Base-by-base conservation (phyloP, 1,284 basidiomycete species). In the Melampsora medusae region DNA sequence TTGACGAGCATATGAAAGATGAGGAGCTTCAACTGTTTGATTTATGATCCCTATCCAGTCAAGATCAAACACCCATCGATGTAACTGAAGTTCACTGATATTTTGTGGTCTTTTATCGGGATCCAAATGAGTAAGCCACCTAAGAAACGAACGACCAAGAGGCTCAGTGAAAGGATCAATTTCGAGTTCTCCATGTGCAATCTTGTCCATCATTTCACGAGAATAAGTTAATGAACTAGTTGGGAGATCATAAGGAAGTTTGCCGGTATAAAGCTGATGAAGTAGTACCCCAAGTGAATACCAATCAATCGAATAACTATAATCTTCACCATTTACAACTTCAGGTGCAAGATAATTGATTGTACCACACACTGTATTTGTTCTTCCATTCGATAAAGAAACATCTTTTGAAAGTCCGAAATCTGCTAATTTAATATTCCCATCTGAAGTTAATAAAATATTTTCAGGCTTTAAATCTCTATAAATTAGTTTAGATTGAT, bases 271-370 rank as follows among this genome's bases (percentile, higher is more conserved):
- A 59, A 59, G 53, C 25, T 59, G 53, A 22, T 59, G 53, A 59
- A 59, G 9, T 6, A 59, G 17, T 14, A 59, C 28, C 6, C 53
- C 53, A 22, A 59, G 53, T 14, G 80, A 80, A 79, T 79, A 81
- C 64, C 81, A 79, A 67, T 81, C 81, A 19, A 77, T 77, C 56
- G 80, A 80, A 67, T 69, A 72, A 59, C 80, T 80, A 74, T 81
- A 81, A 22, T 53, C 67, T 22, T 75, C 66, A 14, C 78, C 78
- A 10, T 76, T 75, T 3, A 80, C 74, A 6, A 81, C 75, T 67
- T 81, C 80, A 16, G 81, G 81, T 28, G 78, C 78, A 79, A 80
- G 80, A 68, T 80, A 81, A 62, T 80, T 79, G 0, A 80, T 79
- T 16, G 81, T 81, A 38, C 81, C 81, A 38, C 80, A 80, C 61